phyloP scores from a whole-genome alignment of 2,329 filamentous ascomycete genomes.

The Penicillium hesseltinei region DNA sequence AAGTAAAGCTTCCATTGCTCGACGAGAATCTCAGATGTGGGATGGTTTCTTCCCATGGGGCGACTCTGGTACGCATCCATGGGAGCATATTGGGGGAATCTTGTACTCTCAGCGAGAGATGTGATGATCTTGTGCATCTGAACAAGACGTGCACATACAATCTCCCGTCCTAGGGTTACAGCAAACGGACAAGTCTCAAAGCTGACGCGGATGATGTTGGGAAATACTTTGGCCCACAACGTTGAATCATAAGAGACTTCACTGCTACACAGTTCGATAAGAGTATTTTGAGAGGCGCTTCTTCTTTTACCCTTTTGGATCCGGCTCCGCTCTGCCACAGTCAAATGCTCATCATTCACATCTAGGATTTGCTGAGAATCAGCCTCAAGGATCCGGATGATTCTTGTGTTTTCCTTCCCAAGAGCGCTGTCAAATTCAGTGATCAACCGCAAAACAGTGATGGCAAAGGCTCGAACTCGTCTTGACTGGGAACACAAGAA shows the following conservation, averaged over 20 bases:
- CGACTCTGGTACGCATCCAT: constrained; percentile 39
- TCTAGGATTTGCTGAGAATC: constrained; percentile 86
- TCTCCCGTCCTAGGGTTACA: constrained; percentile 83
- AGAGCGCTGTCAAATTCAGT: constrained; percentile 90
- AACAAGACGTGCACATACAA: constrained; percentile 86
- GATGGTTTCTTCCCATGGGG: constrained; percentile 51
- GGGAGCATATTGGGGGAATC: constrained; percentile 47
- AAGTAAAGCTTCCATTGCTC: constrained; percentile 98
- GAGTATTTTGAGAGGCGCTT: constrained; percentile 76
- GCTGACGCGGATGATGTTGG: constrained; percentile 85
- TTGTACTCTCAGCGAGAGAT: constrained; percentile 69
- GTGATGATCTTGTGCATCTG: constrained; percentile 89
- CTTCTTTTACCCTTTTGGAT: constrained; percentile 86
- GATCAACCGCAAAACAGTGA: constrained; percentile 87
- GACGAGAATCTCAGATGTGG: constrained; percentile 80
- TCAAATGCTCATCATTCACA: constrained; percentile 79
- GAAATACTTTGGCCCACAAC: constrained; percentile 97
- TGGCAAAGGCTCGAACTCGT: constrained; percentile 82
- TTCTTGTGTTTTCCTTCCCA: constrained; percentile 72
- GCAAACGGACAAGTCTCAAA: constrained; percentile 90
- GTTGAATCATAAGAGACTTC: constrained; percentile 93
- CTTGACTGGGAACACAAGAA: constrained; percentile 95
- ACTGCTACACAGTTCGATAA: constrained; percentile 93
- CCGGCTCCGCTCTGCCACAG: constrained; percentile 87
- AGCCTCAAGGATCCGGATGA: constrained; percentile 90